phyloP scores from a whole-genome alignment of 345 rosid species.

The Kernera saxatilis region DNA sequence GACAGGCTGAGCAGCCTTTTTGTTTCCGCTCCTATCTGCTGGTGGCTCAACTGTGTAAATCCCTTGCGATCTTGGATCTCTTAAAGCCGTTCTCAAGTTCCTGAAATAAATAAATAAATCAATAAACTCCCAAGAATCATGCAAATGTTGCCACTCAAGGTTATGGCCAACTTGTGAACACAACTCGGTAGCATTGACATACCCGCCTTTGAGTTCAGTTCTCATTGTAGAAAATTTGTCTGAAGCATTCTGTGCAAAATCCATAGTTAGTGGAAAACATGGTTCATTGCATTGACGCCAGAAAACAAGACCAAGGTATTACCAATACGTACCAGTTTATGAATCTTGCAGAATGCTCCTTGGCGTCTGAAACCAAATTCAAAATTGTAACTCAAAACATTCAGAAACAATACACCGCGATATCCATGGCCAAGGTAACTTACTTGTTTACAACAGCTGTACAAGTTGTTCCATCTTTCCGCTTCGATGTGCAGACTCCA shows the following conservation, averaged over 20 bases:
- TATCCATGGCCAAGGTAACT: constrained; percentile 11
- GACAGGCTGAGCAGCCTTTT: constrained; percentile 46
- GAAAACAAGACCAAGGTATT: constrained; percentile 19
- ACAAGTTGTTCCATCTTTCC: constrained; percentile 75
- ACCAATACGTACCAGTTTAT: constrained; percentile 45
- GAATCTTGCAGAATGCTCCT: constrained; percentile 66
- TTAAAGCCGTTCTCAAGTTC: constrained; percentile 61
- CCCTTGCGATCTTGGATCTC: constrained; percentile 48
- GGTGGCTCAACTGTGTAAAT: constrained; percentile 63
- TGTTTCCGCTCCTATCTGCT: constrained; percentile 37
- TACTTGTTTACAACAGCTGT: constrained; percentile 69
- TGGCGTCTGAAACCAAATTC: constrained; percentile 53
- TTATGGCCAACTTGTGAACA: not conserved
- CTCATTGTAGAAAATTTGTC: constrained; percentile 51
- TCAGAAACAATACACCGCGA: not conserved
- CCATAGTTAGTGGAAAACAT: not conserved
- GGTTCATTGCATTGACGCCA: not conserved
- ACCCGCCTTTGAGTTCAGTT: constrained; percentile 90
- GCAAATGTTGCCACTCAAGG: not conserved
- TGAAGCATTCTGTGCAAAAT: constrained; percentile 56
- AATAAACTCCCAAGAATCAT: not conserved
- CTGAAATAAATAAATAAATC: constrained; percentile 26
- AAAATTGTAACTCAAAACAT: constrained; percentile 2
- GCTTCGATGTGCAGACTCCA: constrained; percentile 81
- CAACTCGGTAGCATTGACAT: constrained; percentile 30